A percentile compares a stretch with the other conserved stretches of the same genome.
These are phyloP conservation scores for Pistacia integerrima DNA, from an alignment of 345 rosid species.

Conservation along the genomic window DNA sequence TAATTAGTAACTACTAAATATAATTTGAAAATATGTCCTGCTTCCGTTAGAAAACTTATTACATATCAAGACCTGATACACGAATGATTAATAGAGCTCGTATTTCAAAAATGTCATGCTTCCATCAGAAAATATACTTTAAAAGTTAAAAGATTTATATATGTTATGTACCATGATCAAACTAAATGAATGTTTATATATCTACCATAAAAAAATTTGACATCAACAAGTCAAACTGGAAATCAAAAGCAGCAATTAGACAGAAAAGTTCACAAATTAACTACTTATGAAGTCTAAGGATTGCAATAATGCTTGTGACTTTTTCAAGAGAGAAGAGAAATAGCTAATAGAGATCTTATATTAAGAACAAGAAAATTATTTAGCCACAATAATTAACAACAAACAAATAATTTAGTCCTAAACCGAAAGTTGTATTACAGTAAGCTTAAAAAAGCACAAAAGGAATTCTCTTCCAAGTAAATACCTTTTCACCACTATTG, in stretches of 20 bases:
- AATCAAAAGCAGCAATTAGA: not conserved
- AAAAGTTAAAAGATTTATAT: not conserved
- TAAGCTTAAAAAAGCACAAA: conserved; percentile 7
- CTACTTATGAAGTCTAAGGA: not conserved
- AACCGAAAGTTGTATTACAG: not conserved
- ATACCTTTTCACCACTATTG: conserved; percentile 51
- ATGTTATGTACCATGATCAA: not conserved
- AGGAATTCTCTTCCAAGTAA: conserved; percentile 1
- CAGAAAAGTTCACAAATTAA: not conserved
- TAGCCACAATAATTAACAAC: not conserved
- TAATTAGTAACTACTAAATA: not conserved
- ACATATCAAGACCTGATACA: too few relatives aligned
- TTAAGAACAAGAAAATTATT: not conserved
- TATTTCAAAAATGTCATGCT: not conserved
- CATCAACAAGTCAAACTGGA: not conserved
- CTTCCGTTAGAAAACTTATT: not conserved
- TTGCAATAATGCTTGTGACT: not conserved
- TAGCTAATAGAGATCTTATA: too few relatives aligned
- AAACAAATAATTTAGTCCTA: not conserved
- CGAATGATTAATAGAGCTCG: not conserved
- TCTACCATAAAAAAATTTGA: not conserved
- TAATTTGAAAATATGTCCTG: not conserved
- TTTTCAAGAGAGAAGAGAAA: too few relatives aligned
- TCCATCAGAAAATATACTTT: not conserved
- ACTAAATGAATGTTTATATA: too few relatives aligned